Evolutionary conservation across 2,329 filamentous ascomycete genomes (phyloP), one percentile per base, ranked within the genome.

Genomic region (Triangularia setosa): DNA sequence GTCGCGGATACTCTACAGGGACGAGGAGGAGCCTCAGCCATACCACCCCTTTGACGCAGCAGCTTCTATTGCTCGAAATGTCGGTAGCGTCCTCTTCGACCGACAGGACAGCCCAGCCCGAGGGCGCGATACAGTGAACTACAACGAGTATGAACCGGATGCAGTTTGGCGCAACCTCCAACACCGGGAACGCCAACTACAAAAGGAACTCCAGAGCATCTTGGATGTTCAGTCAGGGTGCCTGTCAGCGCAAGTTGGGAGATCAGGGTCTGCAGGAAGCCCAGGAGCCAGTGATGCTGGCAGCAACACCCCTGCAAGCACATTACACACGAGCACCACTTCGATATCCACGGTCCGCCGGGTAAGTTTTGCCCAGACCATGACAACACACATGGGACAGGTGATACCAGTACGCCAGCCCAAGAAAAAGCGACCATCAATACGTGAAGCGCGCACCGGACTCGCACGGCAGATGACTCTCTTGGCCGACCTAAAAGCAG

Each of bases 401-500:
- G 77, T 89, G 55, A 79, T 87, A n/a, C 87, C 86, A 1, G 83
- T 87, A 40, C 83, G 82, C 27, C 86, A 89, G 67, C 86, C 86
- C 0, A 79, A 78, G 28, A 75, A 77, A 53, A 81, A 80, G 62
- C 84, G 81, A 35, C 73, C 85, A 8, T 83, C 87, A 0, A 79
- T 93, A 14, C 81, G 81, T 27, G 82, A 83, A 18, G 88, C 89
- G 1, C 82, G 91, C n/a, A 80, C 82, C 27, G 88, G 87, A 0
- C 82, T 94, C 7, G 81, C 84, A 16, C 82, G 80, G 58, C 83
- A 85, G 58, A 90, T 93, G 74, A 78, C 81, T 2, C 84, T 87
- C 61, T 77, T 93, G 4, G 85, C 85, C 0, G 81, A 83, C 8
- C 77, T 93, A 25, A 92, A 92, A 72, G 79, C 79, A 3, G 89